Evolutionary conservation across 805 yeast genomes (phyloP).

Genomic region (Yarrowia bubula): DNA sequence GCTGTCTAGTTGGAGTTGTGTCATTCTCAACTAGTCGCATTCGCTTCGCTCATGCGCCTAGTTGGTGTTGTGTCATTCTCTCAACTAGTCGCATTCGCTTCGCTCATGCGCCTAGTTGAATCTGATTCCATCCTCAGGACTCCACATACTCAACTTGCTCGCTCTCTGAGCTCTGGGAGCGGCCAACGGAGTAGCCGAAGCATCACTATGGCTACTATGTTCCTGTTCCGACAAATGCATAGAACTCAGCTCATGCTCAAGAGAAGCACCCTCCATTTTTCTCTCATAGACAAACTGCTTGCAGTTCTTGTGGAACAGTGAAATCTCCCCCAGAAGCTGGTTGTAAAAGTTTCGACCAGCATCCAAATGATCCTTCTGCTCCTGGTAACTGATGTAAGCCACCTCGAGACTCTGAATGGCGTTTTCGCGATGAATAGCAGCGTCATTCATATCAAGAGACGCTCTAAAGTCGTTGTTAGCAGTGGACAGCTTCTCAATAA

Average conservation of each 20-base stretch:
- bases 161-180: constrained; percentile 16
- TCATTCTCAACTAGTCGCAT: too few relatives aligned
- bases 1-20: too few relatives aligned
- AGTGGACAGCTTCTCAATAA: constrained; percentile 43
- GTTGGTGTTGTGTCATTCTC: too few relatives aligned
- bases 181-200: background rate
- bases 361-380: constrained; percentile 56
- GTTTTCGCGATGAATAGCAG: constrained; percentile 45
- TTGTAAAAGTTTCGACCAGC: constrained; percentile 73
- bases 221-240: background rate
- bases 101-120: background rate
- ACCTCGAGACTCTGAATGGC: constrained; percentile 53
- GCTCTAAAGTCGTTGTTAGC: constrained; percentile 33
- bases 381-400: constrained; percentile 51
- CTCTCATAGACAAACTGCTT: constrained; percentile 52
- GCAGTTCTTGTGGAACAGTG: constrained; percentile 48
- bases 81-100: too few relatives aligned
- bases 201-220: background rate
- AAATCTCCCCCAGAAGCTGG: constrained; percentile 52
- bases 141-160: background rate
- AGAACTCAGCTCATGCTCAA: constrained; percentile 40
- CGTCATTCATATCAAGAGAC: constrained; percentile 34
- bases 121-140: constrained; percentile 1
- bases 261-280: constrained; percentile 52
- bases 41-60: too few relatives aligned